Conservation (phyloP, 192 early-diverging fungal genomes). For the Thoreauomyces humboldtii region DNA sequence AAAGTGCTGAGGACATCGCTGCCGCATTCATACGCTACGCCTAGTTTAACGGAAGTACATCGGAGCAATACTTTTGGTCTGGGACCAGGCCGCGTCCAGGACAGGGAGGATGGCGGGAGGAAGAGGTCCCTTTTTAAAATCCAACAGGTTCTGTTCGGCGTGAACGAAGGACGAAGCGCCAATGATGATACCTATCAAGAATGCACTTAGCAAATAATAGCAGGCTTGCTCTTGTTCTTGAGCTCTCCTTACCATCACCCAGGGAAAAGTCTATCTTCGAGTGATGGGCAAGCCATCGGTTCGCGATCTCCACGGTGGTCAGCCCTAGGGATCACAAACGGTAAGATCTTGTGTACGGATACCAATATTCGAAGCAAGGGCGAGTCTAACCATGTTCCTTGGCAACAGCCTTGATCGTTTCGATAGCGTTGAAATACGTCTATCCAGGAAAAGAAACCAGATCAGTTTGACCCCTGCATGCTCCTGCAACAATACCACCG, state of each 20-base stretch:
- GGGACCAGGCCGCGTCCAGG: conserved; percentile 55
- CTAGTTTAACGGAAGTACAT: too few species aligned
- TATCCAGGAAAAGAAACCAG: conserved; percentile 12
- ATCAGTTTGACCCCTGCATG: neutral
- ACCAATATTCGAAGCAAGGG: neutral
- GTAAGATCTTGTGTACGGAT: too few species aligned
- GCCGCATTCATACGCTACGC: too few species aligned
- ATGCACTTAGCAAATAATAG: too few species aligned
- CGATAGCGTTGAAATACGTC: conserved; percentile 55
- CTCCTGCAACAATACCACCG: neutral
- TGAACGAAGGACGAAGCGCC: conserved; percentile 47
- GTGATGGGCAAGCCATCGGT: conserved; percentile 49
- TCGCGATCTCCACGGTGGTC: conserved; percentile 36
- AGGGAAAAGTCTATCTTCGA: conserved; percentile 34
- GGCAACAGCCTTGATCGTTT: conserved; percentile 38
- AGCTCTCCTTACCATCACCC: conserved; percentile 49
- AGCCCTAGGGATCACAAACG: too few species aligned
- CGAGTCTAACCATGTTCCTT: too few species aligned
- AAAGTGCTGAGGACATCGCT: too few species aligned
- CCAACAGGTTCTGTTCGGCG: conserved; percentile 47
- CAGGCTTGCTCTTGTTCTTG: too few species aligned
- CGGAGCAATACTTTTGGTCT: conserved; percentile 31
- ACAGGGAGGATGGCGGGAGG: conserved; percentile 49
- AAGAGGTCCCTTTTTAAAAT: conserved; percentile 50
- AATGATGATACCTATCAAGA: conserved; percentile 39